Base-by-base conservation (phyloP, 148 eudicot genomes). In the Dysphania ambrosioides region DNA sequence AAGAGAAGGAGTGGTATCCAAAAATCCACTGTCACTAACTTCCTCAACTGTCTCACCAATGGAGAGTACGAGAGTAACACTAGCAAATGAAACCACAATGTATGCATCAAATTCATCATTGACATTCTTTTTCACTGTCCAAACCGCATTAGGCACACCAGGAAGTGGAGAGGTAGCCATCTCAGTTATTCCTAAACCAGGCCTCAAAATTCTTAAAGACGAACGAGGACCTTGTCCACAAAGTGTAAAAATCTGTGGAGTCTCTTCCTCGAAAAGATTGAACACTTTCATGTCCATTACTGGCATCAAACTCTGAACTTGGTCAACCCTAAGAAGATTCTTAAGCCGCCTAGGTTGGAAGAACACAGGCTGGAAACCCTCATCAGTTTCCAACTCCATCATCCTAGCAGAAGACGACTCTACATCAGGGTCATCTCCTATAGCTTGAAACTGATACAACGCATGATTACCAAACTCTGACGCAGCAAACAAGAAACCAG, bases 21-120 rank as follows among this genome's bases (percentile, higher is more conserved):
- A 82, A 75, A 95, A 95, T 38, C 99, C 99, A 86, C 98, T 92
- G 58, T 95, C 99, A 73, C 88, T 92, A 78, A 95, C 99, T 88
- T 95, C 99, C 82, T 95, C 99, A 66, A 95, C 96, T 41, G 99
- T 95, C 79, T 95, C 99, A 76, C 99, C 97, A 85, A 95, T 95
- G 3, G 99, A 95, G 73, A 95, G 92, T 9, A 95, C 99, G 65
- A 95, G 99, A n/a, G 99, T 95, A 57, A 90, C 99, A 86, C 91
- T 95, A 61, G 97, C 92, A 88, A 95, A 95, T 0, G 99, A 95
- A 32, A 95, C 97, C 49, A 95, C 99, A 76, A 95, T 95, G 72
- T 92, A 95, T 30, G 99, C 99, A 83, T 96, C 99, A 76, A 96
- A 92, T 76, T 90, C 99, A 78, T 96, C 99, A 65, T 83, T 96